Conservation (phyloP, 176 grass and related monocot genomes). For the Musa beccarii region DNA sequence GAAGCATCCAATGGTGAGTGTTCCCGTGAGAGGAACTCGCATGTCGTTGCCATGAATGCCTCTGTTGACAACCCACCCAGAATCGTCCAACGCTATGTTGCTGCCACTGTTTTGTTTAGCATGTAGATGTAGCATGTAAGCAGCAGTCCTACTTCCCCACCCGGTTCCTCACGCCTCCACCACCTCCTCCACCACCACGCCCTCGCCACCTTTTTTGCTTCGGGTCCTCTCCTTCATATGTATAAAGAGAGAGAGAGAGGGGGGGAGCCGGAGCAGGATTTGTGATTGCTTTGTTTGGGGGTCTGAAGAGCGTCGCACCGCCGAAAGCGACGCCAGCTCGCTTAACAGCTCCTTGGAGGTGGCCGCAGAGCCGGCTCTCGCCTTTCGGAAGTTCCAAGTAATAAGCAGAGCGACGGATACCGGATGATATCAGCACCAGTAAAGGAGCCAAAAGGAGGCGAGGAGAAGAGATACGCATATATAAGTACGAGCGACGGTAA, state of each 20-base stretch:
- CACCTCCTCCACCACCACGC: conserved; percentile 11
- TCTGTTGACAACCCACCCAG: neutral
- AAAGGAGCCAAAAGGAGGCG: neutral
- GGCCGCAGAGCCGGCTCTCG: neutral
- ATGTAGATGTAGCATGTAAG: neutral
- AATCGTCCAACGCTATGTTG: neutral
- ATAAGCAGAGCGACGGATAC: conserved; percentile 21
- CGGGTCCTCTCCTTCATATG: neutral
- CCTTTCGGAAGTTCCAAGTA: conserved; percentile 17
- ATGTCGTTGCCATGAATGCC: neutral
- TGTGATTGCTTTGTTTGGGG: neutral
- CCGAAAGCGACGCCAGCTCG: conserved; percentile 45
- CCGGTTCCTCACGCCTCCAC: neutral
- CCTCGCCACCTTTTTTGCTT: neutral
- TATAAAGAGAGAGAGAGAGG: neutral
- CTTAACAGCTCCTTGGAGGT: conserved; percentile 2
- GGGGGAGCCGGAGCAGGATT: neutral
- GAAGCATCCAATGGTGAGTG: neutral
- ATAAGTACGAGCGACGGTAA: neutral
- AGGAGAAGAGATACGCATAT: neutral
- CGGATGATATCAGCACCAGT: neutral
- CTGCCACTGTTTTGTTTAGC: neutral
- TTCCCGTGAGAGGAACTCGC: too few species aligned
- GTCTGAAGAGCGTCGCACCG: conserved; percentile 36
- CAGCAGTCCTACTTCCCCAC: neutral